Evolutionary conservation across 805 yeast genomes (phyloP).

Genomic region (Maudiozyma saulgeensis): DNA sequence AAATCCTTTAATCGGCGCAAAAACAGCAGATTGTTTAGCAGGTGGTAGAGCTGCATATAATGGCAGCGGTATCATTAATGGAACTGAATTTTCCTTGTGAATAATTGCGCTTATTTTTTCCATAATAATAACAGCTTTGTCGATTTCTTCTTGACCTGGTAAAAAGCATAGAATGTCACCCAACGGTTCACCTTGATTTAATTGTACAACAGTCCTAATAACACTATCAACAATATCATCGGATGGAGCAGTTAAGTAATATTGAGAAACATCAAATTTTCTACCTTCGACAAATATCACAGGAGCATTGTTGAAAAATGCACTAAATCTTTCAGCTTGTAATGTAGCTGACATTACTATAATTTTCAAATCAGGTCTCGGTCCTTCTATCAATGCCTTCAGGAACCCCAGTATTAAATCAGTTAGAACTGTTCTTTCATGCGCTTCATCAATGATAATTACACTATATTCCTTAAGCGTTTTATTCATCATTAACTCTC

Average conservation of each 20-base stretch:
- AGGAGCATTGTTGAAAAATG: constrained; percentile 72
- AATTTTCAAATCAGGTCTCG: constrained; percentile 51
- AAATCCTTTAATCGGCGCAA: constrained; percentile 50
- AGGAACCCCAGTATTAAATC: constrained; percentile 85
- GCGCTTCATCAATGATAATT: constrained; percentile 90
- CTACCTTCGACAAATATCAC: constrained; percentile 84
- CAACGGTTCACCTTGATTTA: constrained; percentile 62
- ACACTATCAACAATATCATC: constrained; percentile 81
- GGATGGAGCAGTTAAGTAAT: constrained; percentile 49
- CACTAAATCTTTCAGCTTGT: constrained; percentile 73
- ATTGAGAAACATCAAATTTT: constrained; percentile 71
- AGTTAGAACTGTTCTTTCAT: constrained; percentile 87
- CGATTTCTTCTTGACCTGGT: constrained; percentile 97
- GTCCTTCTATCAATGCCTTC: constrained; percentile 46
- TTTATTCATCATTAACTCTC: constrained; percentile 79
- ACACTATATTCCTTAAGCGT: constrained; percentile 57
- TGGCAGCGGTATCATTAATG: constrained; percentile 67
- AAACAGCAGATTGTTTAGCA: constrained; percentile 70
- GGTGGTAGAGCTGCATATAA: constrained; percentile 92
- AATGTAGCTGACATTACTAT: constrained; percentile 95
- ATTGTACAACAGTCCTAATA: constrained; percentile 63
- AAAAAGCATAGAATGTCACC: constrained; percentile 91
- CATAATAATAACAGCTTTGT: constrained; percentile 60
- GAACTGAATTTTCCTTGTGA: constrained; percentile 54
- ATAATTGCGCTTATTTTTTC: constrained; percentile 52